phyloP scores from a whole-genome alignment of 441 rosid species.

The Syzygium syzygioides region DNA sequence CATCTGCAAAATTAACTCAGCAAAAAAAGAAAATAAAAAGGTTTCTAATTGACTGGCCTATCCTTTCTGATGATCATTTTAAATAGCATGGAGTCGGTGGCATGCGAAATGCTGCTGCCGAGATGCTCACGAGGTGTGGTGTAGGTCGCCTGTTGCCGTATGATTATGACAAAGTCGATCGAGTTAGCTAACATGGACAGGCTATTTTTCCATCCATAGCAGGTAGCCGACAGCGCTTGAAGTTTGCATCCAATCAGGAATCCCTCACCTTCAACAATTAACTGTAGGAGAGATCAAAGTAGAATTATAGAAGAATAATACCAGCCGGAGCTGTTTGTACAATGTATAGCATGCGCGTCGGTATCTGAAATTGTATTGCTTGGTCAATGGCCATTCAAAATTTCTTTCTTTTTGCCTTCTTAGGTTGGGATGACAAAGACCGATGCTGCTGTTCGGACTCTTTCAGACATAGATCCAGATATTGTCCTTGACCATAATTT shows the following conservation, averaged over 20 bases:
- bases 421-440: constrained; percentile 99
- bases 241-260: neutral
- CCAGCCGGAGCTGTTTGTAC: neutral
- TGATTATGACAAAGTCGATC: constrained; percentile 92
- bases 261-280: neutral
- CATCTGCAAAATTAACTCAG: neutral
- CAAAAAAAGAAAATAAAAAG: neutral
- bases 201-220: constrained; percentile 93
- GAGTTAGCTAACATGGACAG: constrained; percentile 98
- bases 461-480: constrained; percentile 87
- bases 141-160: constrained; percentile 93
- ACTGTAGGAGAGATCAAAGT: neutral
- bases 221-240: constrained; percentile 37
- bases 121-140: constrained; percentile 98
- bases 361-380: neutral
- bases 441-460: constrained; percentile 98
- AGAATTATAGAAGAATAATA: neutral
- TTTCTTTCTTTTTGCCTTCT: constrained; percentile 1
- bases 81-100: constrained; percentile 80
- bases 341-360: neutral
- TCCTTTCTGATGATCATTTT: constrained; percentile 2
- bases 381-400: neutral
- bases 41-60: neutral
- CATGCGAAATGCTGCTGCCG: constrained; percentile 98
- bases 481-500: constrained; percentile 51